Base-by-base conservation (phyloP, 2,329 filamentous ascomycete genomes). In the Aureobasidium sp. region DNA sequence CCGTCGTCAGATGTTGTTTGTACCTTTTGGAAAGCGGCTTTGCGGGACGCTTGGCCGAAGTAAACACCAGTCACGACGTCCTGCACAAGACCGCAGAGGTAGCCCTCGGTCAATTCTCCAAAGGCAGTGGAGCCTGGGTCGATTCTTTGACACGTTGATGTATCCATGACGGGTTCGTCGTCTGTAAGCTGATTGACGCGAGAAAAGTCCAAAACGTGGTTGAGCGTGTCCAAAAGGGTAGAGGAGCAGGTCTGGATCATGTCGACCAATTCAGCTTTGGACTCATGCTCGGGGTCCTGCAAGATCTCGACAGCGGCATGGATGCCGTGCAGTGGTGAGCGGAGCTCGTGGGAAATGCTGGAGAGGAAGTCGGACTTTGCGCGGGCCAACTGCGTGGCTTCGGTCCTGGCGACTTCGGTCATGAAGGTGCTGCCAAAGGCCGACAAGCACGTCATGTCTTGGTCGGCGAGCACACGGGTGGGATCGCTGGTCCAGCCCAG, bases 401-500 rank as follows among this genome's bases (percentile, higher is more conserved):
- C 44, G 12, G 44, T 37, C 2, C 76, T 70, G 0, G 75, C 72
- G 1, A 83, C 67, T 50, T 84, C 79, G 0, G 77, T 72, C 70
- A 81, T 80, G 14, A 79, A 76, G 0, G 75, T 74, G 50, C 76
- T 74, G 0, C 73, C 74, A 56, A 81, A 80, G 0, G 74, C 75
- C 61, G 61, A 35, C 61, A 60, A 8, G 19, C 50, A 53, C 1
- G 50, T 53, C 38, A 53, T 25, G 16, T 53, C 50, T 17, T 53
- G 38, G 11, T 45, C 32, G 6, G 22, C 50, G 17, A 69, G 63
- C 24, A 71, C 68, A 3, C 64, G 64, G 11, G 67, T 63, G 19
- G 64, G 55, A 24, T 66, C 71, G 35, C 72, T 71, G 37, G 73
- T 72, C 35, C 70, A 73, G 4, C 69, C 66, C 29, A 72, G 27